A percentile compares a stretch with the other conserved stretches of the same genome.
Conservation (phyloP, 345 rosid species). For the Ailanthus altissimus region DNA sequence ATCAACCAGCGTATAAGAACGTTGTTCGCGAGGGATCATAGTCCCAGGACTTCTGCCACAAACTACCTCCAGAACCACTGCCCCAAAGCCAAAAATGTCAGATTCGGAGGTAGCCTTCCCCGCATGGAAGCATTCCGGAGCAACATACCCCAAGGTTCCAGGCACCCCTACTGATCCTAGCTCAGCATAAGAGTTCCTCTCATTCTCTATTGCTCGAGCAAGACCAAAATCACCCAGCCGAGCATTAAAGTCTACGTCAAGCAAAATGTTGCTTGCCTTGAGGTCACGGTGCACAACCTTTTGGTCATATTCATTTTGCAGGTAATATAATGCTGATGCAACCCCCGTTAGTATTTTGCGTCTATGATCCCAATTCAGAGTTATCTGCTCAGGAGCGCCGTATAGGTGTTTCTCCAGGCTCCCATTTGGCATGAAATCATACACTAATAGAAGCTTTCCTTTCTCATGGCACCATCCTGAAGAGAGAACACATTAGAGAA, state of each 20-base stretch:
- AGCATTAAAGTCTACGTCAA: slow-evolving; percentile 41
- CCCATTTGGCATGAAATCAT: slow-evolving; percentile 57
- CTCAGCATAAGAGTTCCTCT: slow-evolving; percentile 44
- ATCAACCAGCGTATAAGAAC: slow-evolving; percentile 35
- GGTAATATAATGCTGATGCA: slow-evolving; percentile 47
- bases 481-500: neutral
- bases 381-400: neutral
- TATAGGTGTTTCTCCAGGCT: slow-evolving; percentile 47
- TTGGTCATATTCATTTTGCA: slow-evolving; percentile 44
- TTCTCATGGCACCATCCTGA: slow-evolving; percentile 52
- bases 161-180: slow-evolving; percentile 27
- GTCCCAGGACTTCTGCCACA: slow-evolving; percentile 35
- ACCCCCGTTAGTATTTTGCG: slow-evolving; percentile 38
- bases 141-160: slow-evolving; percentile 46
- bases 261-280: slow-evolving; percentile 49
- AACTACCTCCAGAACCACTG: slow-evolving; percentile 45
- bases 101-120: slow-evolving; percentile 47
- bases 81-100: slow-evolving; percentile 50
- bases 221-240: slow-evolving; percentile 47
- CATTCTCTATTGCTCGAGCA: slow-evolving; percentile 42
- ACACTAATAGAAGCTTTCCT: slow-evolving; percentile 45
- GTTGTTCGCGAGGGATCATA: slow-evolving; percentile 29
- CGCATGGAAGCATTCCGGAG: slow-evolving; percentile 50
- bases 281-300: slow-evolving; percentile 51
- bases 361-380: slow-evolving; percentile 34